Percentiles rank a stretch among this genome's conserved stretches.
phyloP scores from a whole-genome alignment of 768 basidiomycete genomes.

The Tulasnella sp. region DNA sequence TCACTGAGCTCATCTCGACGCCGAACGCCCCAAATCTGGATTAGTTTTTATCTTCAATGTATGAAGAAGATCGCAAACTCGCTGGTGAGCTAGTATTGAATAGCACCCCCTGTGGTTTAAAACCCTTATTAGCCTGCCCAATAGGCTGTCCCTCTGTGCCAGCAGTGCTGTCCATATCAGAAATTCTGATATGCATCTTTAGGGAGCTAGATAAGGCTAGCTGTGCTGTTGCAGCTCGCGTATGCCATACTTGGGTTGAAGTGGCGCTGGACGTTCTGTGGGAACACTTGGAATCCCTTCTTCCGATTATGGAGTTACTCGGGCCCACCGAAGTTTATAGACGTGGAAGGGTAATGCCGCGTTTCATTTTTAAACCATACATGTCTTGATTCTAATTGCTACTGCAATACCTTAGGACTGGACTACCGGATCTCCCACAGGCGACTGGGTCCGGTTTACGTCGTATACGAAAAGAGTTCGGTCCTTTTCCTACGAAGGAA shows the following conservation, averaged over 20 bases:
- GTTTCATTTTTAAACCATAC: no score
- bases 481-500: not conserved
- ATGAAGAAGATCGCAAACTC: not conserved
- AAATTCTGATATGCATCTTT: not conserved
- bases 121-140: not conserved
- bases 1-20: not conserved
- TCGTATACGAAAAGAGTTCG: not conserved
- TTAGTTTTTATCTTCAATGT: not conserved
- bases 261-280: not conserved
- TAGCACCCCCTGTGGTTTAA: not conserved
- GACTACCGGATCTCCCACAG: not conserved
- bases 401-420: not conserved
- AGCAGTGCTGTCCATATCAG: not conserved
- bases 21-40: not conserved
- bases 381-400: not conserved
- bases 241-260: not conserved
- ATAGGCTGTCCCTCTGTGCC: not conserved
- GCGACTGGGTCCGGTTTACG: not conserved
- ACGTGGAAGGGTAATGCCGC: not conserved
- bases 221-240: not conserved
- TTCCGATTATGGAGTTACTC: not conserved
- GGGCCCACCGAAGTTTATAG: not conserved
- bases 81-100: not conserved
- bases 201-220: not conserved
- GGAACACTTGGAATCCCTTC: not conserved